Percentiles rank a stretch among this genome's conserved stretches.
phyloP scores from a whole-genome alignment of 805 yeast species.

The Hanseniaspora opuntiae region DNA sequence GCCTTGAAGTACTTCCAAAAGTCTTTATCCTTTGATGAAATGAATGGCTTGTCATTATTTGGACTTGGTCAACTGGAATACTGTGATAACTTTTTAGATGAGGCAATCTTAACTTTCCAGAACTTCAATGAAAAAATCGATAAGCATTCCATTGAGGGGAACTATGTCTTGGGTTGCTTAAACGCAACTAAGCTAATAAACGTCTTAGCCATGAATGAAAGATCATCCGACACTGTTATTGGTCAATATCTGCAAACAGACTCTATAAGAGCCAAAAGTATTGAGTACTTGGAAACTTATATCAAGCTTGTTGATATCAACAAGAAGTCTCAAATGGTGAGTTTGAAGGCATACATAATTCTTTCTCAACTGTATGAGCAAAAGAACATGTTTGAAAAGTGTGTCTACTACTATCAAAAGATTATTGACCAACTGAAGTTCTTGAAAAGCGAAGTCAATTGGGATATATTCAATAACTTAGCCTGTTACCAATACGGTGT shows the following conservation, averaged over 20 bases:
- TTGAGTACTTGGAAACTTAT: slow-evolving; percentile 55
- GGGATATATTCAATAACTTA: slow-evolving; percentile 62
- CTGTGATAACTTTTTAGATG: slow-evolving; percentile 59
- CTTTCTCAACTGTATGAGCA: slow-evolving; percentile 60
- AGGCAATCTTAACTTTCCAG: slow-evolving; percentile 77
- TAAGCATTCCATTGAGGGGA: slow-evolving; percentile 36
- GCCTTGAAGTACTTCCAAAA: slow-evolving; percentile 64
- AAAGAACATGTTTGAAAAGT: slow-evolving; percentile 45
- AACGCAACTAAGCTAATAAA: slow-evolving; percentile 37
- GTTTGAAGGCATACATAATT: slow-evolving; percentile 50
- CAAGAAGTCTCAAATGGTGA: slow-evolving; percentile 41
- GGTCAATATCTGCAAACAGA: slow-evolving; percentile 11
- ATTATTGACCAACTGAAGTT: slow-evolving; percentile 39
- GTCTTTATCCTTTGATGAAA: slow-evolving; percentile 51
- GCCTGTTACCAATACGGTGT: slow-evolving; percentile 70
- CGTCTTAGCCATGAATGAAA: slow-evolving; percentile 12
- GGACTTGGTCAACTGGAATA: slow-evolving; percentile 81
- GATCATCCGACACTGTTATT: slow-evolving; percentile 5
- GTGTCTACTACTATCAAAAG: slow-evolving; percentile 48
- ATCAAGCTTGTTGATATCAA: slow-evolving; percentile 42
- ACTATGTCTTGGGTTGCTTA: slow-evolving; percentile 61
- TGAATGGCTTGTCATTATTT: slow-evolving; percentile 53
- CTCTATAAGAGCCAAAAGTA: slow-evolving; percentile 36
- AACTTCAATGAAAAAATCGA: slow-evolving; percentile 54
- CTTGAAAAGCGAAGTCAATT: slow-evolving; percentile 29